Base-by-base conservation (phyloP, 352 stramenopile genomes). In the Pythium monospermum region DNA sequence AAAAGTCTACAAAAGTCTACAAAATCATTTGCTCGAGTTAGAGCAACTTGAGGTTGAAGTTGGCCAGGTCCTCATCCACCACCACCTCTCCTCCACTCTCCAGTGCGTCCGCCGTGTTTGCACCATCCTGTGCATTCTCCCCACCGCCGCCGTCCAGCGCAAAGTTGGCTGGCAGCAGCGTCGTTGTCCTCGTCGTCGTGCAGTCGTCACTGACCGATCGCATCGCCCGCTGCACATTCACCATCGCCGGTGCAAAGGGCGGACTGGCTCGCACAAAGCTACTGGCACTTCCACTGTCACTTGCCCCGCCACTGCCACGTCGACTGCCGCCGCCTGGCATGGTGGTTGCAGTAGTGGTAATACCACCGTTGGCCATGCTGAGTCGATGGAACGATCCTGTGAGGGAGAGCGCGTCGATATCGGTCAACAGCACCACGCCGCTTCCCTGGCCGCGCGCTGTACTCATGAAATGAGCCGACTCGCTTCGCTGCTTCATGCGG, bases 31-130 rank as follows among this genome's bases (percentile, higher is more conserved):
- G n/a, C n/a, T n/a, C n/a, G n/a, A n/a, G n/a, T n/a, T n/a, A n/a
- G n/a, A 54, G 41, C 18, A 90, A 54, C 61, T 83, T 68, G 39
- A 91, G 73, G 19, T 68, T 91, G 53, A 91, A 91, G 57, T 87
- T 85, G 35, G 73, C 79, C 46, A 91, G 59, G 45, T 88, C 79
- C 53, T 88, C 75, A 26, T 68, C 69, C 22, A 71, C 69, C 12
- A 75, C 70, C 40, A 71, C 19, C 40, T 74, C 58, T 35, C 7
- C n/a, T n/a, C n/a, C n/a, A n/a, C n/a, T 35, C 1, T 43, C 37
- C 44, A 32, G 49, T 33, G 64, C 31, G 38, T 44, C 11, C 36
- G 36, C 19, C 19, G 15, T 22, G 19, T 10, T n/a, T 22, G 68
- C 41, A 51, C 30, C 13, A n/a, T n/a, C n/a, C n/a, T n/a, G n/a